A percentile compares a stretch with the other conserved stretches of the same genome.
Conservation (phyloP, 1,284 basidiomycete species). For the Moesziomyces sp. region DNA sequence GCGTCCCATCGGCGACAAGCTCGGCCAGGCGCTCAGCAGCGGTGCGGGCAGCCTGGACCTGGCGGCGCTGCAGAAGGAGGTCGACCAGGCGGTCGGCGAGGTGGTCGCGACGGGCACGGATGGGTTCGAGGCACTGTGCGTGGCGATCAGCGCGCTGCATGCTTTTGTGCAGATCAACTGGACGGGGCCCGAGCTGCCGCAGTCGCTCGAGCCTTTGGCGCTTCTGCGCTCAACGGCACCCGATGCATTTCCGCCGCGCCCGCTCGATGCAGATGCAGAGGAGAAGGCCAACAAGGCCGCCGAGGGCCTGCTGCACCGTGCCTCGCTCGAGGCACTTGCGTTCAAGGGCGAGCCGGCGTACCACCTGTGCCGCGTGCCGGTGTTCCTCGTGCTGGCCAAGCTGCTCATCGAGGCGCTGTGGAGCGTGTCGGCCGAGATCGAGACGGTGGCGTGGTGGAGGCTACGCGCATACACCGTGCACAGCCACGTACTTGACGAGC, state of each 20-base stretch:
- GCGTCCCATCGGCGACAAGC: slow-evolving; percentile 23
- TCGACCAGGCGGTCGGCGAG: slow-evolving; percentile 13
- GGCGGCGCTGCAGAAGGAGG: slow-evolving; percentile 17
- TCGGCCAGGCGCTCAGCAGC: slow-evolving; percentile 32
- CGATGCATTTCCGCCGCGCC: slow-evolving; percentile 70
- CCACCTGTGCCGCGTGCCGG: slow-evolving; percentile 80
- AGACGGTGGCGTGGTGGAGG: slow-evolving; percentile 74
- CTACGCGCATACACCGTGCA: slow-evolving; percentile 81
- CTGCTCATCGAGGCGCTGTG: slow-evolving; percentile 74
- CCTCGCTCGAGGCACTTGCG: slow-evolving; percentile 80
- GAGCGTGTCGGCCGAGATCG: slow-evolving; percentile 5
- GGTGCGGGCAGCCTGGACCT: slow-evolving; percentile 21
- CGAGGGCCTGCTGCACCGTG: slow-evolving; percentile 71
- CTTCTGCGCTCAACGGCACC: slow-evolving; percentile 68
- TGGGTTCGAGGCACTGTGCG: slow-evolving; percentile 69
- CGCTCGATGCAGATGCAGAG: slow-evolving; percentile 71
- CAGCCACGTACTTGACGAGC: slow-evolving; percentile 85
- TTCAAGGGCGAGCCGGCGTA: slow-evolving; percentile 94
- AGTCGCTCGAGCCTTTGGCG: slow-evolving; percentile 31
- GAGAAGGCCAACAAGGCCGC: slow-evolving; percentile 38
- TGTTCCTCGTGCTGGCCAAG: slow-evolving; percentile 81
- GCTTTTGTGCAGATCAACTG: slow-evolving; percentile 94
- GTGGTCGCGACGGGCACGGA: slow-evolving; percentile 1
- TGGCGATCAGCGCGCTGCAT: slow-evolving; percentile 84
- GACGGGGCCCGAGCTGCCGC: slow-evolving; percentile 88